phyloP scores from a whole-genome alignment of 2,329 filamentous ascomycete genomes.

The Clarireedia sp. region DNA sequence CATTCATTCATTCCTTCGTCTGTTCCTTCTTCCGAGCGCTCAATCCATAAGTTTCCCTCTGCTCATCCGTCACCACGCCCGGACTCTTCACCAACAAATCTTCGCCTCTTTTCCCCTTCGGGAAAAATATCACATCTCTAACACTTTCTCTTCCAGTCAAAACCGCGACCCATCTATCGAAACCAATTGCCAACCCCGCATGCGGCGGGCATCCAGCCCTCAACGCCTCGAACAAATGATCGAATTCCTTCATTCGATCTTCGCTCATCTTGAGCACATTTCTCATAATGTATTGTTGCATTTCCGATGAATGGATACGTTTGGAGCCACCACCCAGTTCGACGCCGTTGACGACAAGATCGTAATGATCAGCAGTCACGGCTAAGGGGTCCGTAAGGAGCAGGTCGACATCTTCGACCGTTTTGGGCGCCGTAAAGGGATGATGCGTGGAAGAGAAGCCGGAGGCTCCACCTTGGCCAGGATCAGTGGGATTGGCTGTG shows the following conservation, averaged over 20 bases:
- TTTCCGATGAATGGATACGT: slow-evolving; percentile 75
- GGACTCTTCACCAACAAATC: slow-evolving; percentile 79
- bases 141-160: slow-evolving; percentile 72
- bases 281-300: slow-evolving; percentile 80
- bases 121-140: slow-evolving; percentile 92
- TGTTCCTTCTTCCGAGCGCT: not conserved
- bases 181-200: slow-evolving; percentile 85
- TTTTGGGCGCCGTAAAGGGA: slow-evolving; percentile 85
- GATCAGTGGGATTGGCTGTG: slow-evolving; percentile 39
- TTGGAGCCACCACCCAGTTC: slow-evolving; percentile 90
- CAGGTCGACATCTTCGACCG: slow-evolving; percentile 61
- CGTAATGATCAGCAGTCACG: slow-evolving; percentile 82
- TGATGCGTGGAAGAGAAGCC: slow-evolving; percentile 87
- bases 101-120: slow-evolving; percentile 85
- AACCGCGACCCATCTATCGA: slow-evolving; percentile 77
- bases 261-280: slow-evolving; percentile 58
- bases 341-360: slow-evolving; percentile 90
- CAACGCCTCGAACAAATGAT: slow-evolving; percentile 76
- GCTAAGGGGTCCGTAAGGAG: slow-evolving; percentile 64
- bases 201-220: slow-evolving; percentile 86
- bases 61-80: slow-evolving; percentile 50
- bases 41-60: slow-evolving; percentile 17
- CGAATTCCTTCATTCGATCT: slow-evolving; percentile 52
- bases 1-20: not conserved
- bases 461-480: slow-evolving; percentile 65